Evolutionary conservation across 257 asterid genomes (phyloP).

Genomic region (Solanum dulcamara): DNA sequence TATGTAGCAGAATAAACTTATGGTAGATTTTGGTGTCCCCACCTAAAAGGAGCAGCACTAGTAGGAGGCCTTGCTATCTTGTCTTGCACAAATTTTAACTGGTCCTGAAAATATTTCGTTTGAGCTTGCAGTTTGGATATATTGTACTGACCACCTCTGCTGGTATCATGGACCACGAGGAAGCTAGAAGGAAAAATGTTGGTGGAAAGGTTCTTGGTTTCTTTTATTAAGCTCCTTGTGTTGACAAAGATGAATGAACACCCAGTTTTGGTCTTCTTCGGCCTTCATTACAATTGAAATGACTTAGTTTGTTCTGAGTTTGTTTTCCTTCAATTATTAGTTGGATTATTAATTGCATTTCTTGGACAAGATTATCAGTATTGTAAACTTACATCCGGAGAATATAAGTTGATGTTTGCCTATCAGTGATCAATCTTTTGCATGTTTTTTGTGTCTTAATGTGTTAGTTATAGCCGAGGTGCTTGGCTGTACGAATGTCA

Average conservation of each 20-base stretch:
- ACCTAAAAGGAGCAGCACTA: background rate
- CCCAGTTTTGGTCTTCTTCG: background rate
- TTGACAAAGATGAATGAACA: background rate
- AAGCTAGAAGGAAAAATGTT: background rate
- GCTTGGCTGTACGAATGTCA: background rate
- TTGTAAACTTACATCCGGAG: background rate
- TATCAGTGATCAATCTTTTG: background rate
- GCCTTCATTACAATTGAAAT: background rate
- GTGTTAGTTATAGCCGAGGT: background rate
- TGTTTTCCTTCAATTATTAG: background rate
- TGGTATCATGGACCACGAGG: background rate
- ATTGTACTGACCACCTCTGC: background rate
- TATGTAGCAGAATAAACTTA: background rate
- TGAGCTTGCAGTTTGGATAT: background rate
- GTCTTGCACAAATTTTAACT: background rate
- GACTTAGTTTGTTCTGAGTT: background rate
- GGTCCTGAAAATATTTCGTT: background rate
- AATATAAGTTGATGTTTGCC: background rate
- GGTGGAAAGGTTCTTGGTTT: slow-evolving; percentile 1
- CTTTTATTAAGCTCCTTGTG: background rate
- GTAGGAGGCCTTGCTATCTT: background rate
- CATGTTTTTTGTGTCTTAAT: background rate
- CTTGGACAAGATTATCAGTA: background rate
- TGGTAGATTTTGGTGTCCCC: background rate
- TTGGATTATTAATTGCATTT: background rate